Evolutionary conservation across 2,329 filamentous ascomycete species (phyloP), one percentile per base, ranked within the genome.

Genomic region (Ceratocystis papillata): DNA sequence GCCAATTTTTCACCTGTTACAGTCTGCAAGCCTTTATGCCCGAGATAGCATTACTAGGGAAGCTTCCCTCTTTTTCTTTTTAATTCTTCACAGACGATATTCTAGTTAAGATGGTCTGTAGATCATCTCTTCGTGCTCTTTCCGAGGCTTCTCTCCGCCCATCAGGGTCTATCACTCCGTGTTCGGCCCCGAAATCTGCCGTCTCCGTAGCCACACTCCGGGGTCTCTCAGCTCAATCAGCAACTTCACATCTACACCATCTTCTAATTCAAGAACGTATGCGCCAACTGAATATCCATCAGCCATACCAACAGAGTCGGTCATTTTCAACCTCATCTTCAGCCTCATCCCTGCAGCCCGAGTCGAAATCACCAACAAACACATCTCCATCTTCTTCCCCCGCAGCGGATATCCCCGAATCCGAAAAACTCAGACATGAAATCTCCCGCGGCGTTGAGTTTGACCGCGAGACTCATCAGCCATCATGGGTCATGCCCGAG

Each of bases 401-500:
- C 6, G 1, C 63, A 7, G 7, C 7, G 1, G n/a, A n/a, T 25
- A 55, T 15, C 17, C 37, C 53, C 1, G 64, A 65, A 53, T 48
- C 59, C 20, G 66, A 67, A 37, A 63, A 53, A 8, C 65, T 67
- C 41, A 67, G 65, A 45, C 59, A 64, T 20, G 66, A 67, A 33
- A 63, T 67, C 48, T 57, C 59, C 3, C 66, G 66, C 20, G 44
- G 60, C 12, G 44, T 65, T 10, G 66, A 67, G 50, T 67, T 67
- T 46, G 66, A 67, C 41, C 63, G 63, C 28, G 41, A 65, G 57
- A 67, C 66, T 7, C 62, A 63, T 37, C 66, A 67, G 63, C 66
- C 66, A 41, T 48, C 63, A 41, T 67, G 66, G 66, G 63, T 67
- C 45, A 37, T 67, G n/a, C 66, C 66, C 8, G 66, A 65, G n/a